These are phyloP conservation scores for Cairneyella variabilis DNA, from an alignment of 495 filamentous ascomycete species.

Conservation along the genomic window DNA sequence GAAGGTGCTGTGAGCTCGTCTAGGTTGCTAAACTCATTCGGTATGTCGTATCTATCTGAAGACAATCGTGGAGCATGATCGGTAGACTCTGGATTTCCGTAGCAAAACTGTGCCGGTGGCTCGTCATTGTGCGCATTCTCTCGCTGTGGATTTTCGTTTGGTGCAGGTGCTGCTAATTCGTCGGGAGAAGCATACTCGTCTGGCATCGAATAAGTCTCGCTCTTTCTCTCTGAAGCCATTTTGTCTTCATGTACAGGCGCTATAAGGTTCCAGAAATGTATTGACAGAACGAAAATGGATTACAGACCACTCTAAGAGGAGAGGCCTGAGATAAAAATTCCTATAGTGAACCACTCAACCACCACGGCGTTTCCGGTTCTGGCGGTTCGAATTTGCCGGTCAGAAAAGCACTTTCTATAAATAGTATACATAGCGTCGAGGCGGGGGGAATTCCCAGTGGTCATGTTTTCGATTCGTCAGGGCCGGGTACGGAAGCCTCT, in stretches of 20 bases:
- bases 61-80: neutral
- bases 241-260: neutral
- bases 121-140: neutral
- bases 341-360: no score
- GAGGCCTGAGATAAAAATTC: no score
- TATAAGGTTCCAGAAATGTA: neutral
- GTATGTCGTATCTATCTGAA: slow-evolving; percentile 33
- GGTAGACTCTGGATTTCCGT: neutral
- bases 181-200: slow-evolving; percentile 37
- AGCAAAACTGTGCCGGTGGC: neutral
- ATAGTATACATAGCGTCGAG: no score
- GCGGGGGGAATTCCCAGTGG: no score
- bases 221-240: neutral
- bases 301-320: neutral
- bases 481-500: no score
- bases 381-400: no score
- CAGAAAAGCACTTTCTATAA: no score
- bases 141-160: slow-evolving; percentile 22
- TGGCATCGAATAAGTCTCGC: neutral
- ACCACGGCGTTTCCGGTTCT: no score
- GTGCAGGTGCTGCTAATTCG: slow-evolving; percentile 37
- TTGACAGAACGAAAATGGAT: slow-evolving; percentile 1
- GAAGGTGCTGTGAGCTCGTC: slow-evolving; percentile 39
- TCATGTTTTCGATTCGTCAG: no score
- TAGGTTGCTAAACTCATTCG: slow-evolving; percentile 41